These are phyloP conservation scores for Cryptococcus sp. DNA, from an alignment of 1,284 basidiomycete species.

Conservation along the genomic window DNA sequence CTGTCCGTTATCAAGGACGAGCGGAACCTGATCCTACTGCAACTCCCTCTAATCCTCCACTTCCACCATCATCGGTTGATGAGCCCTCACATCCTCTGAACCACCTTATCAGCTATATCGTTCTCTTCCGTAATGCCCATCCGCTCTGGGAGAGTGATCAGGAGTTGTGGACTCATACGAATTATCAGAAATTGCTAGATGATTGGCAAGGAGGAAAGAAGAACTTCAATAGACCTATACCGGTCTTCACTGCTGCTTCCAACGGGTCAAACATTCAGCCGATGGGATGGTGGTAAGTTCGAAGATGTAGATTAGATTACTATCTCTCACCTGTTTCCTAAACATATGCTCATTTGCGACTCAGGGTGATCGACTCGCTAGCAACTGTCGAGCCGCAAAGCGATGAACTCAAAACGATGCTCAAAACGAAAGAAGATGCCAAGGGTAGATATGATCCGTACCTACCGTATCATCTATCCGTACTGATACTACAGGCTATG, in stretches of 20 bases:
- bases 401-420: constrained; percentile 9
- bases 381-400: constrained; percentile 1
- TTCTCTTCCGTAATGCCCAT: constrained; percentile 16
- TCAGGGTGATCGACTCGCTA: constrained; percentile 1
- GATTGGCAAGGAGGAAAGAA: constrained; percentile 12
- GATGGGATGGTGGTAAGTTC: constrained; percentile 14
- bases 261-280: no score
- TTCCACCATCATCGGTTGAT: neutral
- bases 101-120: constrained; percentile 17
- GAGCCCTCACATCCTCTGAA: constrained; percentile 12
- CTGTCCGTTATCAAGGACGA: neutral
- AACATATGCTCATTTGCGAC: no score
- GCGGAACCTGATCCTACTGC: neutral
- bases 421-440: constrained; percentile 8
- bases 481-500: constrained; percentile 2
- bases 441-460: constrained; percentile 1
- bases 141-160: constrained; percentile 12
- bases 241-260: constrained; percentile 7
- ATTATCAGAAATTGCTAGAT: constrained; percentile 11
- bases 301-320: no score
- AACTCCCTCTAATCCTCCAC: neutral
- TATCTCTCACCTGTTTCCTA: no score
- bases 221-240: constrained; percentile 22
- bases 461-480: neutral
- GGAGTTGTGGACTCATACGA: constrained; percentile 22